Percentiles rank a stretch among this genome's conserved stretches.
Evolutionary conservation across 1,284 basidiomycete species (phyloP).

Genomic region (Moesziomyces sp.): DNA sequence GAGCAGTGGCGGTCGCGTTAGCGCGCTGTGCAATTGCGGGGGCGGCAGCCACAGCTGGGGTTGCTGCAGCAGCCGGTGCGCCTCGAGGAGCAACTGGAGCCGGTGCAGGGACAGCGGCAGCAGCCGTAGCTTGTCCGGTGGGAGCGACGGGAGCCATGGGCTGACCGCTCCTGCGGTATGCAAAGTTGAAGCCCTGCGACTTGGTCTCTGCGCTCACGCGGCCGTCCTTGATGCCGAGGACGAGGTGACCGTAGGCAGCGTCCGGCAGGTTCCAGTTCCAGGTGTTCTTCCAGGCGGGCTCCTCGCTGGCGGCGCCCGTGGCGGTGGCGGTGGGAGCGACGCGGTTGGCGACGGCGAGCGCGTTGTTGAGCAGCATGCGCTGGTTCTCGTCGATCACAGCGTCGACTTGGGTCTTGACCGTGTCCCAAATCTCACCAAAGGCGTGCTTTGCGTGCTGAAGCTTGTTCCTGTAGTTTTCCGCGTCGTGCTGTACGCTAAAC

Average conservation of each 20-base stretch:
- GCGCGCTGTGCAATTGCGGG: not conserved
- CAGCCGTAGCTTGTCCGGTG: slow-evolving; percentile 4
- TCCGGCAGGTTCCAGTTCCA: slow-evolving; percentile 99
- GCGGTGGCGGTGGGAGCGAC: slow-evolving; percentile 75
- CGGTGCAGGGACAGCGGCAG: slow-evolving; percentile 9
- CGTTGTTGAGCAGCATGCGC: slow-evolving; percentile 87
- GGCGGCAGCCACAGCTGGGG: slow-evolving; percentile 6
- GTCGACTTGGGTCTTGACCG: slow-evolving; percentile 90
- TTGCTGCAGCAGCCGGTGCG: slow-evolving; percentile 6
- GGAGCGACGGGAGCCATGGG: slow-evolving; percentile 42
- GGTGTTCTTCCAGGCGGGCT: slow-evolving; percentile 74
- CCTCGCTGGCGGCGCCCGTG: slow-evolving; percentile 76
- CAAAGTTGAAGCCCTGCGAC: slow-evolving; percentile 95
- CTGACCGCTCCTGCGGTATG: slow-evolving; percentile 76
- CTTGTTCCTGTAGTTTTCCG: slow-evolving; percentile 88
- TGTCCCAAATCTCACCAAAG: slow-evolving; percentile 93
- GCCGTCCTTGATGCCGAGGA: slow-evolving; percentile 89
- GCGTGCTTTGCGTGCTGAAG: slow-evolving; percentile 80
- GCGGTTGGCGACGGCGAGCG: slow-evolving; percentile 83
- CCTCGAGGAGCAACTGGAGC: slow-evolving; percentile 10
- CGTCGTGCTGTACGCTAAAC: slow-evolving; percentile 90
- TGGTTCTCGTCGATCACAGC: slow-evolving; percentile 91
- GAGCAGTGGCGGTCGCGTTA: not conserved
- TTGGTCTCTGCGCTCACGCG: slow-evolving; percentile 90
- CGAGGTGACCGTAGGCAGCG: slow-evolving; percentile 86